Base-by-base conservation (phyloP, 2,329 filamentous ascomycete species). In the Xylariaceae sp. region DNA sequence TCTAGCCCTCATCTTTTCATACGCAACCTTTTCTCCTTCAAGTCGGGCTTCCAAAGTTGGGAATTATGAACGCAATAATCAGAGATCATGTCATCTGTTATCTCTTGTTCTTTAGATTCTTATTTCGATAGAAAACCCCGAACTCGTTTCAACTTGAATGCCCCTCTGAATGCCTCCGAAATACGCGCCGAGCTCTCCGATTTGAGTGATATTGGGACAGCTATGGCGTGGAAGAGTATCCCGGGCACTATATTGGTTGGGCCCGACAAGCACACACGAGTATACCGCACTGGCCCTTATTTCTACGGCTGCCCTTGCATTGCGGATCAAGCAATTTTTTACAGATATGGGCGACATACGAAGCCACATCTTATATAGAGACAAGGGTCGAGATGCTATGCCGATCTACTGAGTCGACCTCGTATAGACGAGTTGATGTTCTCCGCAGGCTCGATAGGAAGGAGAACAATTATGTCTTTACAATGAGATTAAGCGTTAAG, bases 391-490 rank as follows among this genome's bases (percentile, higher is more conserved):
- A 60, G 41, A 49, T 60, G 19, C 49, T 54, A 3, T 48, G 47
- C 29, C 39, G 19, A 16, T 48, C 49, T 4, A 50, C 39, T 21
- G 58, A 28, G 17, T 26, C 52, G n/a, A 59, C 52, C 29, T 11
- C 17, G 2, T 47, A 59, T 16, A 52, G 56, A 19, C 41, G 40
- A 12, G 53, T 59, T 8, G 51, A 59, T 31, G 26, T 59, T 19
- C 8, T 1, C 26, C 53, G 56, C 31, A 59, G 53, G 21, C 29
- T 33, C 1, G 53, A 40, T 16, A 52, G 56, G 1, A 43, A n/a
- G 19, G 36, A 23, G 23, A 54, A 58, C 26, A 56, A 49, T 8
- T 60, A 56, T 49, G 52, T 49, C 26, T 62, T 62, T 24, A 50
- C 53, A 9, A 57, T 60, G 56, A 47, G 7, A 23, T 62, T 7